Conservation (phyloP, 2,329 filamentous ascomycete genomes). For the Arthrobotrys pseudoclavata region DNA sequence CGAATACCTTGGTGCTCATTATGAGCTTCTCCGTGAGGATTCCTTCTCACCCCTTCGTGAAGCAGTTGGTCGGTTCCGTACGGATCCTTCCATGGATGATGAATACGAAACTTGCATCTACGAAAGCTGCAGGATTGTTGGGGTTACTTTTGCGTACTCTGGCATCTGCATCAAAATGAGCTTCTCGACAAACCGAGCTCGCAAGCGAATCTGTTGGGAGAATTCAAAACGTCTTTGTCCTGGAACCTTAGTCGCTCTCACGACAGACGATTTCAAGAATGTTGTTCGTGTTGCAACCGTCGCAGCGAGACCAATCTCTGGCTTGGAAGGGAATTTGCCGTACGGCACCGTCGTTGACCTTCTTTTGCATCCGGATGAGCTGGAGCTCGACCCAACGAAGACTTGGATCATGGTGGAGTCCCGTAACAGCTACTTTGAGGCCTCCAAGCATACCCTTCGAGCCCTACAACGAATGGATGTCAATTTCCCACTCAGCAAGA, state of each 20-base stretch:
- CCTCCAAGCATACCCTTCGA: slow-evolving; percentile 78
- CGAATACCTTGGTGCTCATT: slow-evolving; percentile 80
- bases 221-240: slow-evolving; percentile 71
- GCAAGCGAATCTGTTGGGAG: slow-evolving; percentile 76
- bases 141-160: slow-evolving; percentile 72
- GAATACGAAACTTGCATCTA: slow-evolving; percentile 75
- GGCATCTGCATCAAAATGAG: slow-evolving; percentile 69
- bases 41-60: slow-evolving; percentile 77
- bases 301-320: slow-evolving; percentile 76
- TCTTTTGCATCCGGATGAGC: slow-evolving; percentile 74
- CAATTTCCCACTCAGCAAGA: slow-evolving; percentile 74
- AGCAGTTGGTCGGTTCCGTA: slow-evolving; percentile 73
- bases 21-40: slow-evolving; percentile 81
- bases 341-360: slow-evolving; percentile 75
- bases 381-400: slow-evolving; percentile 76
- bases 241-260: slow-evolving; percentile 72
- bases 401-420: slow-evolving; percentile 85
- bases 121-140: slow-evolving; percentile 73
- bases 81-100: slow-evolving; percentile 73
- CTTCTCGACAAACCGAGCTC: slow-evolving; percentile 77
- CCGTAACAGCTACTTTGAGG: slow-evolving; percentile 81
- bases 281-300: slow-evolving; percentile 79
- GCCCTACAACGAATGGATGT: slow-evolving; percentile 76
- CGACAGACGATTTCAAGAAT: slow-evolving; percentile 74
- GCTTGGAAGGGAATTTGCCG: slow-evolving; percentile 75